Conservation (phyloP, 345 rosid genomes). For the Abelmoschus esculentus region DNA sequence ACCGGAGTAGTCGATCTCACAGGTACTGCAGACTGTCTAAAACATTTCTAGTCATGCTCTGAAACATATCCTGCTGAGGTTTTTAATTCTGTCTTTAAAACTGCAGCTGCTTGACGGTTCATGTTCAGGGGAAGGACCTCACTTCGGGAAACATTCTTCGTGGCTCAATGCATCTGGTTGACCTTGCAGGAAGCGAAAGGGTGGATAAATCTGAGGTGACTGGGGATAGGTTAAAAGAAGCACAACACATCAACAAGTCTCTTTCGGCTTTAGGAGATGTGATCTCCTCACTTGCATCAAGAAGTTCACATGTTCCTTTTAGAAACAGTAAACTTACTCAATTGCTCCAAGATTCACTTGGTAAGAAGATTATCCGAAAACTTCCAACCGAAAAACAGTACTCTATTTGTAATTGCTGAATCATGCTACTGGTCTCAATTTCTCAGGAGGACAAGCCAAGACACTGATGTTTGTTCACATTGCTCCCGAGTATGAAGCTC, state of each 20-base stretch:
- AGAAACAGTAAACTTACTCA: constrained; percentile 95
- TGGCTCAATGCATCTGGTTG: constrained; percentile 95
- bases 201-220: constrained; percentile 92
- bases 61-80: constrained; percentile 11
- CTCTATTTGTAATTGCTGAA: background rate
- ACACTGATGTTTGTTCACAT: constrained; percentile 95
- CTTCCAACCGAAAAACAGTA: background rate
- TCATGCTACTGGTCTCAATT: constrained; percentile 6
- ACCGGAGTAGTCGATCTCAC: constrained; percentile 96
- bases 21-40: constrained; percentile 33
- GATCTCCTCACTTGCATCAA: constrained; percentile 80
- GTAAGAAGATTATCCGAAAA: constrained; percentile 27
- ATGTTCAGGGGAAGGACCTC: constrained; percentile 79
- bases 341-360: constrained; percentile 93
- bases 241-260: constrained; percentile 84
- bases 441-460: constrained; percentile 92
- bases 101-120: constrained; percentile 89
- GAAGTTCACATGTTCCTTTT: constrained; percentile 79
- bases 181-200: constrained; percentile 94
- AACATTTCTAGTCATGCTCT: background rate
- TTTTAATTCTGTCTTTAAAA: background rate
- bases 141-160: constrained; percentile 65
- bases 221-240: constrained; percentile 90
- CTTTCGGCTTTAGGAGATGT: constrained; percentile 95
- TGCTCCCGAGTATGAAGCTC: constrained; percentile 79